Evolutionary conservation across 192 early-diverging fungal species (phyloP), one percentile per base, ranked within the genome.

Genomic region (Chytriomyces sp.): DNA sequence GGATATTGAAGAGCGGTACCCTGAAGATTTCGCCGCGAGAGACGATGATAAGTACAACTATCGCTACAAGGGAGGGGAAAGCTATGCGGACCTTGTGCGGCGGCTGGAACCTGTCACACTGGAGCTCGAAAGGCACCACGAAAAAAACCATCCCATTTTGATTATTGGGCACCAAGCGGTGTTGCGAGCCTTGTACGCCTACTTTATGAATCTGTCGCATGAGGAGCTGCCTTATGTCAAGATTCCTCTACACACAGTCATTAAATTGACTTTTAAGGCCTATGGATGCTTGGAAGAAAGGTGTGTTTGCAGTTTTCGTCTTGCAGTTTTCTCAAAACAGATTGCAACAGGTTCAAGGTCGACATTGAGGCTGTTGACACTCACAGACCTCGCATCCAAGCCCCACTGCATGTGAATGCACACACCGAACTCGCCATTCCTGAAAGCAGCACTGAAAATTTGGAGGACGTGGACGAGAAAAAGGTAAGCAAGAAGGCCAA

Each of bases 331-430:
- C 8, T 39, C 14, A 32, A 19, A 60, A n/a, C 26, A 14, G 22
- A 31, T 31, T 37, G 38, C 2, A 12, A 65, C 39, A 83, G 84
- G 39, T 83, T 81, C 80, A 90, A 90, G 71, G 91, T 99, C 22
- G 94, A 98, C 63, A 95, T 99, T 70, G 94, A 92, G 33, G 98
- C 98, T 4, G 98, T 99, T 4, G 94, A 98, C 81, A 99, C 98
- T 0, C 94, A 97, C 75, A 88, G 96, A 14, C 56, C 68, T 2
- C 54, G 68, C 26, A 61, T 61, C 28, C 7, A n/a, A 22, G 44
- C 44, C 2, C 14, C 2, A n/a, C 22, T 49, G 44, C n/a, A n/a
- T n/a, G n/a, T n/a, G n/a, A n/a, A n/a, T n/a, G n/a, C n/a, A n/a
- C 44, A 49, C 44, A 49, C 44, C 17, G 44, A 49, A 22, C 44